A percentile compares a stretch with the other conserved stretches of the same genome.
Conservation (phyloP, 208 protist species). For the Vickermania ingenoplastis region DNA sequence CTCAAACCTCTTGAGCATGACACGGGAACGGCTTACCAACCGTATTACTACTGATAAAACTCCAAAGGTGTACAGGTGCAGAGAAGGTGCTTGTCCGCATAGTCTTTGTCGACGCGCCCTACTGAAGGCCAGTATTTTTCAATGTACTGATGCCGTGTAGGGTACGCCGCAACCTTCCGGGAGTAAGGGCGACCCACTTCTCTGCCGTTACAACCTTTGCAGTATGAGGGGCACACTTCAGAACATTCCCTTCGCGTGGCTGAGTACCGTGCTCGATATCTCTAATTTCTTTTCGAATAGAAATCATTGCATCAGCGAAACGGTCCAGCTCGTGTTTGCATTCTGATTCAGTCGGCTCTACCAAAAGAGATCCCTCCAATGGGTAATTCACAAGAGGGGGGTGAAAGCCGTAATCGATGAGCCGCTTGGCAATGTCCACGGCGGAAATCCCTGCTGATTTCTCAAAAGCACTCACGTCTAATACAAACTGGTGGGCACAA, state of each 20-base stretch:
- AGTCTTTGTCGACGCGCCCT: constrained; percentile 91
- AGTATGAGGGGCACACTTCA: constrained; percentile 97
- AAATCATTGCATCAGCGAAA: constrained; percentile 93
- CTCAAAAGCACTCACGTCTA: constrained; percentile 93
- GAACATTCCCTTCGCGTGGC: constrained; percentile 88
- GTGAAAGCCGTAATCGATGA: constrained; percentile 97
- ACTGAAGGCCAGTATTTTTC: constrained; percentile 96
- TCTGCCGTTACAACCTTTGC: constrained; percentile 61
- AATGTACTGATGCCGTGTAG: constrained; percentile 46
- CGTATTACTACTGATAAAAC: constrained; percentile 40
- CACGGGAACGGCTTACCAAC: too few relatives aligned
- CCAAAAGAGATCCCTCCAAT: constrained; percentile 91
- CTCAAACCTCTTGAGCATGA: neutral
- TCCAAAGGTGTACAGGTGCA: constrained; percentile 83
- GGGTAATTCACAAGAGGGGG: constrained; percentile 95
- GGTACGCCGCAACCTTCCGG: constrained; percentile 92
- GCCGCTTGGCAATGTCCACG: constrained; percentile 96
- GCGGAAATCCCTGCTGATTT: constrained; percentile 88
- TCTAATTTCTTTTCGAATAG: constrained; percentile 93
- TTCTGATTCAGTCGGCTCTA: constrained; percentile 98
- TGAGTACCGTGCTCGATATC: constrained; percentile 90
- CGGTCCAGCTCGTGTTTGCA: constrained; percentile 92
- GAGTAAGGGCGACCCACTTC: constrained; percentile 91
- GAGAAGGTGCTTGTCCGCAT: constrained; percentile 94
- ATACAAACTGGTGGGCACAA: constrained; percentile 97